Percentiles rank a stretch among this genome's conserved stretches.
Conservation (phyloP, 495 filamentous ascomycete species). For the Chaetomium tenue region DNA sequence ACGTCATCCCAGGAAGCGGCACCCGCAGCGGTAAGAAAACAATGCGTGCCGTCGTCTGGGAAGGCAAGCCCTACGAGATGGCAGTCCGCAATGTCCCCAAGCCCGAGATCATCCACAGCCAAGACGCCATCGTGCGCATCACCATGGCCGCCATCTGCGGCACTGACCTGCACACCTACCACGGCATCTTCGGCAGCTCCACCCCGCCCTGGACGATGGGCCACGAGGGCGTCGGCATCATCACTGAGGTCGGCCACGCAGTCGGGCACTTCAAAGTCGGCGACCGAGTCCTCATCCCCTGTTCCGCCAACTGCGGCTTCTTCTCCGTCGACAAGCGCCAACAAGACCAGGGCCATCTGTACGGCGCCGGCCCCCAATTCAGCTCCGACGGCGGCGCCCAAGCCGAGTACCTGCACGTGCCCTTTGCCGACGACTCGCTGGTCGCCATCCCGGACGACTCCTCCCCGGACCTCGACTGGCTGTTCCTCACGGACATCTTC, state of each 20-base stretch:
- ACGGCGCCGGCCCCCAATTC: not conserved
- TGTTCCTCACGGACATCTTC: conserved; percentile 41
- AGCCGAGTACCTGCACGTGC: conserved; percentile 45
- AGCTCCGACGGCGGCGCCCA: not conserved
- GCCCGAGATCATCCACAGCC: conserved; percentile 28
- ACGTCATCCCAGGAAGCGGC: not conserved
- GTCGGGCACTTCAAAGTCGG: conserved; percentile 35
- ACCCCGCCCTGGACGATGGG: conserved; percentile 33
- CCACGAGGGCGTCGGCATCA: conserved; percentile 44
- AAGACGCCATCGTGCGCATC: conserved; percentile 40
- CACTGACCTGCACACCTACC: conserved; percentile 20
- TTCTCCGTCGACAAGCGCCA: not conserved
- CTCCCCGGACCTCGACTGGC: conserved; percentile 33
- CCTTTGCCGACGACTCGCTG: conserved; percentile 40
- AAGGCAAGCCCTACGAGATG: conserved; percentile 31
- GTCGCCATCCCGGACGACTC: conserved; percentile 32
- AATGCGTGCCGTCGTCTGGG: conserved; percentile 19
- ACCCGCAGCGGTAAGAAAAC: not conserved
- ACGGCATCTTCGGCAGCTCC: conserved; percentile 9
- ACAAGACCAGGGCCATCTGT: not conserved
- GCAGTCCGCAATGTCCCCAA: conserved; percentile 20
- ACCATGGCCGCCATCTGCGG: conserved; percentile 41
- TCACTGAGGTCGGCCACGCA: conserved; percentile 35
- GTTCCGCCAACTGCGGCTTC: not conserved
- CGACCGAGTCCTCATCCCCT: conserved; percentile 40